A percentile compares a stretch with the other conserved stretches of the same genome.
Evolutionary conservation across 345 rosid species (phyloP).

Genomic region (Populus davidiana): DNA sequence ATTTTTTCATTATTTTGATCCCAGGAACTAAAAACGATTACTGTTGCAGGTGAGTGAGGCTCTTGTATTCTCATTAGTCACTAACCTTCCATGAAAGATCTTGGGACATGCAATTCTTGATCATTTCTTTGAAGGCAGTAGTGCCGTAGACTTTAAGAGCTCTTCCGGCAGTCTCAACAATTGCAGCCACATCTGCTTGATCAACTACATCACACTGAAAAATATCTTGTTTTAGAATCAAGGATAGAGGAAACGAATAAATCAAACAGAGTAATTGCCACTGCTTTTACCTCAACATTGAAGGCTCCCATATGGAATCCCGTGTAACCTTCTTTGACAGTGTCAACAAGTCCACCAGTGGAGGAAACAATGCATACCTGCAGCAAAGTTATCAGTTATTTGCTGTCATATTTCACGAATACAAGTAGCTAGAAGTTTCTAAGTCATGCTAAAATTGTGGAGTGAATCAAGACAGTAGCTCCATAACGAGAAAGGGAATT

Average conservation of each 20-base stretch:
- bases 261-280: neutral
- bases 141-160: slow-evolving; percentile 63
- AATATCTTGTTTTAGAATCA: slow-evolving; percentile 1
- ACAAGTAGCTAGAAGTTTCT: neutral
- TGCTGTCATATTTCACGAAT: neutral
- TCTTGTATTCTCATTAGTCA: neutral
- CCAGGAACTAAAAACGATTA: neutral
- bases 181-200: slow-evolving; percentile 67
- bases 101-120: slow-evolving; percentile 80
- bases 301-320: slow-evolving; percentile 93
- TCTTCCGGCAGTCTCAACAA: slow-evolving; percentile 50
- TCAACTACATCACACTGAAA: slow-evolving; percentile 78
- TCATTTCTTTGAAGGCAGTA: slow-evolving; percentile 63
- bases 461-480: neutral
- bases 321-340: slow-evolving; percentile 82
- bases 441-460: neutral
- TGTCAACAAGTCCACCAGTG: slow-evolving; percentile 95
- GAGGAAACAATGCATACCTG: slow-evolving; percentile 87
- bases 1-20: neutral
- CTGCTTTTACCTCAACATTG: slow-evolving; percentile 57
- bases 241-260: neutral
- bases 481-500: neutral
- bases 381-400: neutral
- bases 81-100: slow-evolving; percentile 97
- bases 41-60: neutral